Evolutionary conservation across 2,329 filamentous ascomycete genomes (phyloP).

Genomic region (Sordariomycetes sp.): DNA sequence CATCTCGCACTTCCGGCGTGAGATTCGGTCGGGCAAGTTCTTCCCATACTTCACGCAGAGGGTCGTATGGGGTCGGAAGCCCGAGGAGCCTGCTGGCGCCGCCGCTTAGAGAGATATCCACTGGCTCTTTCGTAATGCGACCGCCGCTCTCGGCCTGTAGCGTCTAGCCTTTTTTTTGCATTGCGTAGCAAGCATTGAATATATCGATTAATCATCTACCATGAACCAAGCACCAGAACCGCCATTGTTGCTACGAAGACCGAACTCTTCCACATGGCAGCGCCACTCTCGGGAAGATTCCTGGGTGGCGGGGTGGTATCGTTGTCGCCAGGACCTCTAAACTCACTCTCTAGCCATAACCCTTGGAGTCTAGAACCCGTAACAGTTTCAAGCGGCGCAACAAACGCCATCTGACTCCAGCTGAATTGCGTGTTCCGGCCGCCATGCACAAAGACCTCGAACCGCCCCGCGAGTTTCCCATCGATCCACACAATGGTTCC

Average conservation of each 20-base stretch:
- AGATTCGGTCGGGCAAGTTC: constrained; percentile 18
- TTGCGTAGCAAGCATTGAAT: no score
- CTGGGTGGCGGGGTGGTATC: no score
- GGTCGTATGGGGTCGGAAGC: constrained; percentile 9
- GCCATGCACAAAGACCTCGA: constrained; percentile 40
- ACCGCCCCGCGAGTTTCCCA: constrained; percentile 29
- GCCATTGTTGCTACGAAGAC: no score
- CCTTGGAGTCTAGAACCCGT: constrained; percentile 1
- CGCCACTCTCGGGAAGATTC: no score
- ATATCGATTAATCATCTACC: no score
- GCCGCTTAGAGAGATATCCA: no score
- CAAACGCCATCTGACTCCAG: not conserved
- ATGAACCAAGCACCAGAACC: no score
- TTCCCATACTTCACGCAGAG: constrained; percentile 25
- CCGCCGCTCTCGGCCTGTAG: no score
- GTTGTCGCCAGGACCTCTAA: no score
- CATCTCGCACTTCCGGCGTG: constrained; percentile 17
- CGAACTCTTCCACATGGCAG: no score
- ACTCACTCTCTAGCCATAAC: constrained; percentile 4
- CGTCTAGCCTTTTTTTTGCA: no score
- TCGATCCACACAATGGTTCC: constrained; percentile 35
- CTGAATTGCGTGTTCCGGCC: constrained; percentile 25
- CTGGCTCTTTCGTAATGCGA: no score
- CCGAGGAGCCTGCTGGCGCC: not conserved
- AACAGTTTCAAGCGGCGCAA: not conserved